Conservation (phyloP, 495 filamentous ascomycete genomes). For the Xylaria bambusicola region DNA sequence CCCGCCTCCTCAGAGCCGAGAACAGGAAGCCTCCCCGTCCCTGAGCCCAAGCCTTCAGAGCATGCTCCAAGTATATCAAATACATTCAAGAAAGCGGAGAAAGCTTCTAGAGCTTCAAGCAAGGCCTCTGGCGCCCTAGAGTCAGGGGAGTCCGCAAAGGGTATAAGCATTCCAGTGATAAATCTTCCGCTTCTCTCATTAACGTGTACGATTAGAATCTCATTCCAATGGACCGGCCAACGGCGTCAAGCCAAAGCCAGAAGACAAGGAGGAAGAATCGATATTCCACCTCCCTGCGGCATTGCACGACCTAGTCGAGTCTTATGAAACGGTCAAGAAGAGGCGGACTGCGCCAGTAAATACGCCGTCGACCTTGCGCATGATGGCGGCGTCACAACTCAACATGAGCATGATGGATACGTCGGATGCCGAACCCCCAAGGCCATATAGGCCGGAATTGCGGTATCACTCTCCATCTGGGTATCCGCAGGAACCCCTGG, state of each 20-base stretch:
- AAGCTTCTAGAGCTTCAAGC: conserved; percentile 40
- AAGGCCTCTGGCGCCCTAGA: conserved; percentile 42
- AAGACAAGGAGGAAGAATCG: conserved; percentile 70
- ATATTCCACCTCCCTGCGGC: conserved; percentile 93
- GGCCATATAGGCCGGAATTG: conserved; percentile 78
- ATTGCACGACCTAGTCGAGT: conserved; percentile 84
- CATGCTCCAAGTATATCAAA: conserved; percentile 18
- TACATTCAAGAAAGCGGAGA: conserved; percentile 40
- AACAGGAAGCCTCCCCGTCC: conserved; percentile 36
- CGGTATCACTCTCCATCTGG: conserved; percentile 67
- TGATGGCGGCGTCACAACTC: conserved; percentile 69
- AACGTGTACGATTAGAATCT: conserved; percentile 32
- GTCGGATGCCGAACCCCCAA: conserved; percentile 77
- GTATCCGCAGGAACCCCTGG: conserved; percentile 87
- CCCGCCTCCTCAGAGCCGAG: conserved; percentile 38
- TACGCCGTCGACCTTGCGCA: conserved; percentile 66
- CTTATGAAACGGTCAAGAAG: conserved; percentile 78
- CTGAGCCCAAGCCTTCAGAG: conserved; percentile 27
- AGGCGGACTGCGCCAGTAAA: conserved; percentile 58
- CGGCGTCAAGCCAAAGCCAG: conserved; percentile 47
- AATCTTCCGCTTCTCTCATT: conserved; percentile 22
- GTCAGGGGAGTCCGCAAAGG: conserved; percentile 38
- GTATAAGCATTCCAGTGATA: conserved; percentile 29
- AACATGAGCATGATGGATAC: conserved; percentile 65
- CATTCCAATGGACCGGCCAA: conserved; percentile 59